Evolutionary conservation across 2,329 filamentous ascomycete genomes (phyloP), one percentile per base, ranked within the genome.

Genomic region (Talaromyces amestolkiae): DNA sequence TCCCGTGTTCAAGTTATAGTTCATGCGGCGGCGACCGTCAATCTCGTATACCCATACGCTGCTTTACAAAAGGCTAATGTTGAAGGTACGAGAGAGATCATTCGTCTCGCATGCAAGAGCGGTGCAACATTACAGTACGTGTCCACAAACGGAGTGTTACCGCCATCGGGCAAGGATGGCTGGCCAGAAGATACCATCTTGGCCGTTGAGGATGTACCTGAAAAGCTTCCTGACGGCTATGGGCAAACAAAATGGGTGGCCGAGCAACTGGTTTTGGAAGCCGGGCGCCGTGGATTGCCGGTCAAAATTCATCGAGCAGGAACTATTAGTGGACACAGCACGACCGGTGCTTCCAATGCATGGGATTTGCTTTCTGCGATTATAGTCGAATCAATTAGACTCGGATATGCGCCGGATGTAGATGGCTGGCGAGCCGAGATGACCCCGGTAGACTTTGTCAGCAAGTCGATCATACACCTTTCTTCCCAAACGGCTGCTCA

Each of bases 241-340:
- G 89, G 90, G 0, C 90, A 92, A 76, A 91, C 90, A 0, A 93
- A 93, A 73, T 93, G 91, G 90, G 90, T 91, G 35, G 90, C 90
- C 2, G 90, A 93, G 74, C 87, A 90, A 74, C 86, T 93, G 3
- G 87, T 91, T 9, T 81, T 86, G 11, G 89, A 92, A 72, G 90
- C 91, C 10, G 85, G 84, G 31, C 84, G 85, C 31, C 86, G 90
- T 43, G 90, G 90, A 10, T 79, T 93, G 37, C 89, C 89, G 0
- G 87, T 90, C 33, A 86, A 87, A 70, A 88, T 93, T 45, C 87
- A 91, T 70, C 88, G 90, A 7, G 87, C 88, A 0, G 90, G 90
- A 53, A 93, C 91, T 0, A 92, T 93, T 72, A 91, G 88, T 70
- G 91, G 91, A 0, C 91, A 93, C 77, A 92, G 90, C 72, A 79